phyloP scores from a whole-genome alignment of 768 basidiomycete species.

The Ephemerocybe angulata region DNA sequence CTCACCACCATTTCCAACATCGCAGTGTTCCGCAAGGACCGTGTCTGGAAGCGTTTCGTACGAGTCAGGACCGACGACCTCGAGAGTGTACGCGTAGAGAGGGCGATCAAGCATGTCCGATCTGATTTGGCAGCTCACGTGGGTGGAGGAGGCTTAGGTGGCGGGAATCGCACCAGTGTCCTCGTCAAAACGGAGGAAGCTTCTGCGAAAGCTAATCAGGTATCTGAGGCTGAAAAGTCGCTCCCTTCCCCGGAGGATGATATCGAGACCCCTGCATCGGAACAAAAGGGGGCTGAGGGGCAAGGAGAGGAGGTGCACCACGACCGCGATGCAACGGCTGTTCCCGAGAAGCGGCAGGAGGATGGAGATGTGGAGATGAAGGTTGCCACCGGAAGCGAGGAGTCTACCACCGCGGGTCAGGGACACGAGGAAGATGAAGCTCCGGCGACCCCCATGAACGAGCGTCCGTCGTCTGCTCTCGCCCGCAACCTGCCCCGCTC shows the following conservation, averaged over 20 bases:
- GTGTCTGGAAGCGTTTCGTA: constrained; percentile 84
- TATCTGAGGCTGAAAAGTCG: constrained; percentile 7
- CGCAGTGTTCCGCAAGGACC: constrained; percentile 53
- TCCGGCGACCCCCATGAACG: constrained; percentile 16
- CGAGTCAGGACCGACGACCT: constrained; percentile 83
- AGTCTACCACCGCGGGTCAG: constrained; percentile 9
- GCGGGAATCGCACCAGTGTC: constrained; percentile 2
- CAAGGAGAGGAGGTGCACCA: constrained; percentile 25
- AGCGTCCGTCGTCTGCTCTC: constrained; percentile 34
- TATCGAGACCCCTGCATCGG: constrained; percentile 3
- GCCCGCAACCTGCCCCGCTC: constrained; percentile 63
- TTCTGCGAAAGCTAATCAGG: constrained; percentile 23
- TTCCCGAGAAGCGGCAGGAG: background rate
- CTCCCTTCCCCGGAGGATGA: constrained; percentile 14
- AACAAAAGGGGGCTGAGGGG: constrained; percentile 12
- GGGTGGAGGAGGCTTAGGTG: constrained; percentile 18
- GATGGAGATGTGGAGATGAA: constrained; percentile 6
- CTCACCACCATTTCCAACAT: constrained; percentile 76
- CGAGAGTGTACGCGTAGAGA: constrained; percentile 81
- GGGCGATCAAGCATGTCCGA: constrained; percentile 82
- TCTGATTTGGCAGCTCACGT: constrained; percentile 79
- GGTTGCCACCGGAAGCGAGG: constrained; percentile 6
- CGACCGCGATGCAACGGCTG: constrained; percentile 1
- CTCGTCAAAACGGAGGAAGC: constrained; percentile 24
- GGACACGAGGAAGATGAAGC: constrained; percentile 12